Base-by-base conservation (phyloP, 2,329 filamentous ascomycete genomes). In the Monosporascus sp. region DNA sequence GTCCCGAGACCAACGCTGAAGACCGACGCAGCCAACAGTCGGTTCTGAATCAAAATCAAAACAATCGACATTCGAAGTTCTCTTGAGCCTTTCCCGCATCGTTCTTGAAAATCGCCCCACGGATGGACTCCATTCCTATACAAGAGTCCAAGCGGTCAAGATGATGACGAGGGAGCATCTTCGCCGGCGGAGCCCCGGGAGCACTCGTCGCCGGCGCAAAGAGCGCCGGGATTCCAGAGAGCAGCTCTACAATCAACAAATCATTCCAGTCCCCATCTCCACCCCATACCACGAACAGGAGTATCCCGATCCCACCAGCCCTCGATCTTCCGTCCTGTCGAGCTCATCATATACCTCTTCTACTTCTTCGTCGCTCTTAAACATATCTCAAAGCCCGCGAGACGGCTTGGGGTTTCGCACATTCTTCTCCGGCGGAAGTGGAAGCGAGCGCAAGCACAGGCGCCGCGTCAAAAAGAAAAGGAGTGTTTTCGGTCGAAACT, bases 321-420 rank as follows among this genome's bases (percentile, higher is more conserved):
- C 58, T 41, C 60, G 55, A 58, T 55, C 61, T 58, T 60, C 63
- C 51, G 64, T 63, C 49, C 57, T 65, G 49, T 74, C 70, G 46
- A 66, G 56, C 51, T 56, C 63, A 60, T 70, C 67, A 50, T 73
- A 73, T 27, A 79, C 75, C 22, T 81, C 75, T 52, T 82, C 77
- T 38, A 78, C 78, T 43, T 80, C 78, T 17, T 78, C 78, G 17
- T 87, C 84, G 2, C 76, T 85, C 52, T 70, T 89, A 51, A 86
- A 90, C 62, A 85, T 90, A 50, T 88, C 86, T 48, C 78, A 77
- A 40, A 72, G 75, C 47, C 75, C 77, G 50, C 75, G 74, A 19
- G 67, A 72, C 54, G 72, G 70, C 41, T 74, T 84, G 40, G 76
- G 83, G 51, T 72, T 91, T 44, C 72, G 72, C 52, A 77, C 82